phyloP scores from a whole-genome alignment of 2,329 filamentous ascomycete genomes.

The Phaeosphaeria sp. region DNA sequence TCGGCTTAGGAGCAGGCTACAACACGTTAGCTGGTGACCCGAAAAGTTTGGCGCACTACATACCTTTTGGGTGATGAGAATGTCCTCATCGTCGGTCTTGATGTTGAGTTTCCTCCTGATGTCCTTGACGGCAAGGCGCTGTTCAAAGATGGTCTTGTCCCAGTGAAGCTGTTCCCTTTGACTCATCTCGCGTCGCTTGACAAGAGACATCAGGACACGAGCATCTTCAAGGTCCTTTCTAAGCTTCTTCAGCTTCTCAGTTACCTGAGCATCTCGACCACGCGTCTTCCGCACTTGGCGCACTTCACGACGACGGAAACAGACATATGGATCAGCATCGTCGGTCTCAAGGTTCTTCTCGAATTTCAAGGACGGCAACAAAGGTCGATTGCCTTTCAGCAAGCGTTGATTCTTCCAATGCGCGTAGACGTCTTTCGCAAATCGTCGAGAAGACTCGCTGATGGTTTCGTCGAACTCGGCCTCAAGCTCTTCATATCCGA shows the following conservation, averaged over 20 bases:
- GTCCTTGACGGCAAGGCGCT: conserved; percentile 81
- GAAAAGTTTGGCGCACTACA: conserved; percentile 34
- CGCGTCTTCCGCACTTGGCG: conserved; percentile 94
- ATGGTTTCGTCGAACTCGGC: conserved; percentile 67
- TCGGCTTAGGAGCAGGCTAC: conserved; percentile 52
- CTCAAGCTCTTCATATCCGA: conserved; percentile 64
- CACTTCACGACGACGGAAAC: conserved; percentile 93
- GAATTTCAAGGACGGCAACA: conserved; percentile 86
- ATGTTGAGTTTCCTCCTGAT: conserved; percentile 88
- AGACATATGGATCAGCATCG: conserved; percentile 96
- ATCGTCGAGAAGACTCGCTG: conserved; percentile 60
- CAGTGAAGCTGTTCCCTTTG: conserved; percentile 78
- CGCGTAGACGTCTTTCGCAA: conserved; percentile 82
- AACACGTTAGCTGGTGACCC: conserved; percentile 29
- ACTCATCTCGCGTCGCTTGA: conserved; percentile 79
- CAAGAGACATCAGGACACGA: conserved; percentile 77
- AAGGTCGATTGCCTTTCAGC: conserved; percentile 69
- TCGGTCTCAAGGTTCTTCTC: conserved; percentile 94
- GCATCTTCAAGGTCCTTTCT: conserved; percentile 90
- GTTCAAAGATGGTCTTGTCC: conserved; percentile 81
- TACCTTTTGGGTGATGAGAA: conserved; percentile 86
- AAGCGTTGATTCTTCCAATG: conserved; percentile 82
- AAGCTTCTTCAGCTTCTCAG: conserved; percentile 91
- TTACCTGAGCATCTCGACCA: conserved; percentile 89
- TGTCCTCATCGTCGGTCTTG: conserved; percentile 90